These are phyloP conservation scores for Moringa oleifera DNA, from an alignment of 345 rosid genomes.

Conservation along the genomic window DNA sequence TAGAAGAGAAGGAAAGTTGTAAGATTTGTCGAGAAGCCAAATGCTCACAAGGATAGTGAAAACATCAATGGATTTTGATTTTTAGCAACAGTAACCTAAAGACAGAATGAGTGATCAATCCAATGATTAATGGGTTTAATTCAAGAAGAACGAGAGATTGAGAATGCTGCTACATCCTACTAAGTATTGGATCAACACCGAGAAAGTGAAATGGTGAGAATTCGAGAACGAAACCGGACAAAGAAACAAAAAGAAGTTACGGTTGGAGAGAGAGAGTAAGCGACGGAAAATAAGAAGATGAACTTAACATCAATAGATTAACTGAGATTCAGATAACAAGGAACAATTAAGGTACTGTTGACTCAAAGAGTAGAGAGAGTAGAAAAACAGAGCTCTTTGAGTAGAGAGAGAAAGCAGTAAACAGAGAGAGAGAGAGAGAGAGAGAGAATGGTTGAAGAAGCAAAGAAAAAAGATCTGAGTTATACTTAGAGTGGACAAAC, in stretches of 20 bases:
- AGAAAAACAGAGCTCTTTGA: background rate
- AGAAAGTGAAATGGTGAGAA: background rate
- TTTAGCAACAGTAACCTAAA: background rate
- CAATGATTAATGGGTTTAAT: no score
- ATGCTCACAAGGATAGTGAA: background rate
- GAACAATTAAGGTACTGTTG: no score
- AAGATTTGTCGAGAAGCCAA: no score
- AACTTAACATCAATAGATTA: no score
- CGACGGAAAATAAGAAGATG: background rate
- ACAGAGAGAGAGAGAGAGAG: background rate
- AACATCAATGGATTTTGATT: background rate
- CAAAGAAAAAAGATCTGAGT: no score
- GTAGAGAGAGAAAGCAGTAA: background rate
- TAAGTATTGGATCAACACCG: no score
- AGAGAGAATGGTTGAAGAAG: constrained; percentile 13
- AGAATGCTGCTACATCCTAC: no score
- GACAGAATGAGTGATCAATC: background rate
- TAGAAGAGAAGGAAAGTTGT: background rate
- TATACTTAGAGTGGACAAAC: no score
- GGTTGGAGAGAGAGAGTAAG: background rate
- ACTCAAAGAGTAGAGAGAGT: background rate
- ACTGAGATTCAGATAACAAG: no score
- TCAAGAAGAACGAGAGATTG: no score
- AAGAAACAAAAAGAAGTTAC: constrained; percentile 2
- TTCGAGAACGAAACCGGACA: background rate